phyloP scores from a whole-genome alignment of 2,329 filamentous ascomycete species.

The Xylogone sp. region DNA sequence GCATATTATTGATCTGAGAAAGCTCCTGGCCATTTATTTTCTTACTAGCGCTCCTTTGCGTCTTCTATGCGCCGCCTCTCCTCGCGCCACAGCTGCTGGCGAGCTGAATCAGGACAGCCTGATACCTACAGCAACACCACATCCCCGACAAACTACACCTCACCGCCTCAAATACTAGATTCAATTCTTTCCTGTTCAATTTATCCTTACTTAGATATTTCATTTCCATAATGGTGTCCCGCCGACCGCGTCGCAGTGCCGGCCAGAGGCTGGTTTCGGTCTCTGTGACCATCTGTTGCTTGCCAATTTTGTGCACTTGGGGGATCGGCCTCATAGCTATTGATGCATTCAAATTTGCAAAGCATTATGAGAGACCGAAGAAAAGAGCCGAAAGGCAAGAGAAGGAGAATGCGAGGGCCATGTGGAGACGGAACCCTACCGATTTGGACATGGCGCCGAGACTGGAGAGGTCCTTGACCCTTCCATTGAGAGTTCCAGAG shows the following conservation, averaged over 20 bases:
- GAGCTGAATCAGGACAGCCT: too few species aligned
- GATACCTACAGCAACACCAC: too few species aligned
- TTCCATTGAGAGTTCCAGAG: not conserved
- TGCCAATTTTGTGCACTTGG: not conserved
- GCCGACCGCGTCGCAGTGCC: not conserved
- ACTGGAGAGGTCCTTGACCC: not conserved
- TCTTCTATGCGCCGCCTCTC: too few species aligned
- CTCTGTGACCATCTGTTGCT: not conserved
- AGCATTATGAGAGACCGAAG: not conserved
- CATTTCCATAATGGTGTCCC: constrained; percentile 7
- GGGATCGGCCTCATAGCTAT: not conserved
- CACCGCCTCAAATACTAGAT: too few species aligned
- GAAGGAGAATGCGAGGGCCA: not conserved
- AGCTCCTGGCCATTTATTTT: too few species aligned
- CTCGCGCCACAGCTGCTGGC: too few species aligned
- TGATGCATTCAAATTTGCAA: not conserved
- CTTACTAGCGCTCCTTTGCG: too few species aligned
- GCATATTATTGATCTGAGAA: too few species aligned
- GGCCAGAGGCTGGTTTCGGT: not conserved
- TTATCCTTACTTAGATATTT: too few species aligned
- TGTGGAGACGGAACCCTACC: not conserved
- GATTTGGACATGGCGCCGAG: not conserved
- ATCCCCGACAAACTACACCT: too few species aligned
- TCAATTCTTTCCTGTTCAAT: too few species aligned
- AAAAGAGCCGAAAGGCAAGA: not conserved